Evolutionary conservation across 75 land plant species (phyloP).

Genomic region (Cupressus sempervirens): DNA sequence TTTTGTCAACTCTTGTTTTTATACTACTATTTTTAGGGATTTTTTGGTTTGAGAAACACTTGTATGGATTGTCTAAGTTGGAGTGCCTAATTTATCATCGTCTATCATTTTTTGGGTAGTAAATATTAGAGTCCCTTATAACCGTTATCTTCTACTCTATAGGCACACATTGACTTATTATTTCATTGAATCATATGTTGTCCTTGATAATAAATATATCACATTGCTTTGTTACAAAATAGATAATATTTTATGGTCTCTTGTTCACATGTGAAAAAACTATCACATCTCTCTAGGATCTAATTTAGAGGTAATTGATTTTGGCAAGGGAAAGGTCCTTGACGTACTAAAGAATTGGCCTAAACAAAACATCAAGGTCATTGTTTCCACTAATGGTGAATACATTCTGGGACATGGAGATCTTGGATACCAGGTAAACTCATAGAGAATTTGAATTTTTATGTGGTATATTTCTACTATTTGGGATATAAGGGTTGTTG

Average conservation of each 20-base stretch:
- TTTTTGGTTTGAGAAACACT: neutral
- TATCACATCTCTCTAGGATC: neutral
- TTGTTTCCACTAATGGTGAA: constrained; percentile 47
- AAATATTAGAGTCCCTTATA: neutral
- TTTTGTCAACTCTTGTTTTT: neutral
- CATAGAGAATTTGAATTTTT: neutral
- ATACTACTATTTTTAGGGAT: neutral
- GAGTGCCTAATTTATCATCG: too few relatives aligned
- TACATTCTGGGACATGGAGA: constrained; percentile 45
- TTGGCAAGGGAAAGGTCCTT: constrained; percentile 28
- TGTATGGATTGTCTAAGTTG: neutral
- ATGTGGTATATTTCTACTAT: neutral
- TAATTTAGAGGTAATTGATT: neutral
- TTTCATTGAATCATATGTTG: neutral
- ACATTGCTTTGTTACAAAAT: neutral
- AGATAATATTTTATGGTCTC: neutral
- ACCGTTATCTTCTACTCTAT: neutral
- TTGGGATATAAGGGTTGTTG: neutral
- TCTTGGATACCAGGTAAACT: constrained; percentile 37
- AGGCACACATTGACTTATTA: neutral
- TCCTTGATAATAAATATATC: neutral
- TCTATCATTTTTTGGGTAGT: neutral
- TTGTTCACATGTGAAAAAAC: neutral
- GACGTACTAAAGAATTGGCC: constrained; percentile 43
- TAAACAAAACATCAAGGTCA: constrained; percentile 36